Base-by-base conservation (phyloP, 768 basidiomycete species). In the Rhodotorula kratochvilovae region DNA sequence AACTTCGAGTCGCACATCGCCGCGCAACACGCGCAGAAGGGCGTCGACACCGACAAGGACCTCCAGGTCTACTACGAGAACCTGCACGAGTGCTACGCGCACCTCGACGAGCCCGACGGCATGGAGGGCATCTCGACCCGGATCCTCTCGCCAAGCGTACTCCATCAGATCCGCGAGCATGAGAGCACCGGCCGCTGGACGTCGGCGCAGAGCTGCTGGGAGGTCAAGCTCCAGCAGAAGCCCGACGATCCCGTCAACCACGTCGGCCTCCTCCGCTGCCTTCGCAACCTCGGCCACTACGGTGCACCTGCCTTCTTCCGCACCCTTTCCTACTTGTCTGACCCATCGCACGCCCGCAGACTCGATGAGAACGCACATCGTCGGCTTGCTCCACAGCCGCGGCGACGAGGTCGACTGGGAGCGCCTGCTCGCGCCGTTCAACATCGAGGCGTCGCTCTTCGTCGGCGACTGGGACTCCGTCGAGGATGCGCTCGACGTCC, bases 141-240 rank as follows among this genome's bases (percentile, higher is more conserved):
- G 76, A 90, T 98, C 66, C 81, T 97, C 21, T 87, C 90, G 0
- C 96, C 96, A 0, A 90, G 91, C 6, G 80, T 98, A 58, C 91
- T 97, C 74, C 92, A 96, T 80, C 92, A 96, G 80, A 98, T 99
- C 70, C 88, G 96, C 54, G 90, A 98, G 78, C 96, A 99, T 77
- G 96, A 99, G 80, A 94, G 90, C 74, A 95, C 90, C 5, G 96
- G 96, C 1, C 85, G 88, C 54, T 99, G 96, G 96, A 98, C 96
- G 4, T 90, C 93, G 16, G 95, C 96, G 15, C 96, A 98, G 80
- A 98, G 95, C 78, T 99, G 96, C 77, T 99, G 96, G 96, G 96
- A 99, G 80, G 88, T 98, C 21, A 86, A 89, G 59, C 84, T 99
- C 25, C 95, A 97, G 78, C 88, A 91, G 68, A 87, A 87, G 31